Base-by-base conservation (phyloP, 176 grass and related monocot genomes). In the Cenchrus americanus region DNA sequence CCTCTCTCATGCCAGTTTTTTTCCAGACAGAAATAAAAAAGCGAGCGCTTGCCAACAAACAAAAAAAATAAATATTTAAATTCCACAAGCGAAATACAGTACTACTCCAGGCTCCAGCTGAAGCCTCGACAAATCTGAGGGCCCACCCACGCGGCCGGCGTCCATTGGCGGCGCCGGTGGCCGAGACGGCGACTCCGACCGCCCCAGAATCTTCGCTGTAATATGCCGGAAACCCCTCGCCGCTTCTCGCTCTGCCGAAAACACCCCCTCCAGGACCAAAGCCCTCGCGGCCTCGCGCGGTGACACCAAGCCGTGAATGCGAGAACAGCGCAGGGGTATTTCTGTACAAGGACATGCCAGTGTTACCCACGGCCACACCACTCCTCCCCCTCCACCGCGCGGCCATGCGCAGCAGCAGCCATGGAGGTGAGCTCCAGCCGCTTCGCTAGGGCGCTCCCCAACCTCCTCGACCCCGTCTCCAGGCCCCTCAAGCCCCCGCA, bases 381-480 rank as follows among this genome's bases (percentile, higher is more conserved):
- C 62, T 69, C 63, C 62, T 69, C 9, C 52, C 47, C 53, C 65
- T 32, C 58, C 34, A 37, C 62, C 55, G 41, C 82, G 59, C 65
- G 77, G 68, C 84, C 83, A 95, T 95, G 96, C 93, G 42, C 82
- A 92, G 89, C 86, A 90, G 88, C 68, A 62, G 79, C 93, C 60
- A 98, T 98, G 96, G 93, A 90, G 75, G 69, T 80, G 61, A 89
- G 87, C 87, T 85, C 87, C 71, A 88, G 87, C 59, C 87, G 77
- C 83, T 90, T 82, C 79, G 73, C 80, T 90, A 94, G 77, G 83
- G 80, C 69, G 64, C 77, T 84, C n/a, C 69, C 81, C 24, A 71
- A 14, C 77, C 77, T 79, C 73, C 54, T 86, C 24, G 58, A 49
- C 32, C 49, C 43, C 34, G 5, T 24, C 9, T 51, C 51, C 30